Percentiles rank a stretch among this genome's conserved stretches.
phyloP scores from a whole-genome alignment of 139 green algal genomes.

The Chlorella sp. region DNA sequence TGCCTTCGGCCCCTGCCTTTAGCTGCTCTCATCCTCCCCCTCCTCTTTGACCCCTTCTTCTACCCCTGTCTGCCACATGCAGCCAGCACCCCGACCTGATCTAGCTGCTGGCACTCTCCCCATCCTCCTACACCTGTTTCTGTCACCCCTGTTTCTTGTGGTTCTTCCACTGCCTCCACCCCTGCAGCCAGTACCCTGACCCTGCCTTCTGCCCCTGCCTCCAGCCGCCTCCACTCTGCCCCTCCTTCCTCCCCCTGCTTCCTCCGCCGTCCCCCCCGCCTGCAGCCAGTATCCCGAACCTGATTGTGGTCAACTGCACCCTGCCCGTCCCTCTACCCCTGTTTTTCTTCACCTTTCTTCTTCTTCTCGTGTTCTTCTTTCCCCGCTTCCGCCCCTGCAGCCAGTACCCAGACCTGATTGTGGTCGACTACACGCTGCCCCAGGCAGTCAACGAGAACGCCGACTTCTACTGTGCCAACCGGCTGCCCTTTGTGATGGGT shows the following conservation, averaged over 20 bases:
- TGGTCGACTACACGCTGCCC: constrained; percentile 98
- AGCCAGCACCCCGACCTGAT: neutral
- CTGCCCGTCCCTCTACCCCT: too few relatives aligned
- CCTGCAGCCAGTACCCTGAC: neutral
- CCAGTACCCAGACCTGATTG: constrained; percentile 83
- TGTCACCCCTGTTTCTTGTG: too few relatives aligned
- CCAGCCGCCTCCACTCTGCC: too few relatives aligned
- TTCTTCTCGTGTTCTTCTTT: neutral
- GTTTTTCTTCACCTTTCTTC: too few relatives aligned
- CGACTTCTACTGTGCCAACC: constrained; percentile 83
- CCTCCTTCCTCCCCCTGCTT: too few relatives aligned
- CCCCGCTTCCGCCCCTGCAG: constrained; percentile 42
- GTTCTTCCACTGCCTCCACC: neutral
- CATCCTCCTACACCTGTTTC: too few relatives aligned
- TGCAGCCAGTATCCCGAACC: constrained; percentile 69
- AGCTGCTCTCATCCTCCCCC: neutral
- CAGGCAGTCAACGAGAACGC: constrained; percentile 89
- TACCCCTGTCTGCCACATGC: too few relatives aligned
- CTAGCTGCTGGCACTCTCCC: too few relatives aligned
- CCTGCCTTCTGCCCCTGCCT: neutral
- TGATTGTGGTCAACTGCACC: constrained; percentile 96
- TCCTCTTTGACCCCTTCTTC: too few relatives aligned
- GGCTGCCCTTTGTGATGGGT: constrained; percentile 98
- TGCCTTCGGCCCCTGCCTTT: neutral
- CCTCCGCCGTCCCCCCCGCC: constrained; percentile 33